Base-by-base conservation (phyloP, 1,139 yeast species). In the Komagataea norvegica region DNA sequence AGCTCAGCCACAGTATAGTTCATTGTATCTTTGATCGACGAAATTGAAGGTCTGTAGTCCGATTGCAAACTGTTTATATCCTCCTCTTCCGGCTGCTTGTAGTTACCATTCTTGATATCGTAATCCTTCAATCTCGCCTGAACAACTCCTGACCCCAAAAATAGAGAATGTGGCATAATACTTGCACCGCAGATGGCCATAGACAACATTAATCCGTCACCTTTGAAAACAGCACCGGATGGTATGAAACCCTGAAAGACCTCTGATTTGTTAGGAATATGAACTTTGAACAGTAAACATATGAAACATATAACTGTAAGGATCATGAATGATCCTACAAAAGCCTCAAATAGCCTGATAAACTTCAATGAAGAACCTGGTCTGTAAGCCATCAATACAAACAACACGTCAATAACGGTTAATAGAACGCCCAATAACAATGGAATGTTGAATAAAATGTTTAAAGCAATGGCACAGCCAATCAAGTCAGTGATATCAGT, bases 401-500 rank as follows among this genome's bases (percentile, higher is more conserved):
- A 70, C 46, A 83, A 59, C 4, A 83, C 91, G 54, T 83, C 93
- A n/a, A 80, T 58, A 6, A 82, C 74, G 0, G 93, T 82, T 28
- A 82, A 61, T 11, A 82, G 57, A 4, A 83, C 87, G 32, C 91
- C 91, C 21, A 71, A 55, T 4, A 79, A 66, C 35, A 83, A 61
- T 0, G 91, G 91, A 10, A 83, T 68, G 2, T 72, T 73, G 55
- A 83, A 80, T 34, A 83, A 56, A 38, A 83, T 80, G 50, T 81
- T 81, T 37, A 83, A 62, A 0, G 91, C 72, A 33, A 83, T 81
- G 2, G 91, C 91, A 2, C 88, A 79, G 1, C 93, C 93, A 23
- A 83, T 84, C 23, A 83, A 89, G 54, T 83, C 93, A 1, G 91
- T 91, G 51, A 83, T 65, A 56, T 83, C 93, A 0, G 93, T 83